Conservation (phyloP, 2,329 filamentous ascomycete genomes). For the Penicillium sp. region DNA sequence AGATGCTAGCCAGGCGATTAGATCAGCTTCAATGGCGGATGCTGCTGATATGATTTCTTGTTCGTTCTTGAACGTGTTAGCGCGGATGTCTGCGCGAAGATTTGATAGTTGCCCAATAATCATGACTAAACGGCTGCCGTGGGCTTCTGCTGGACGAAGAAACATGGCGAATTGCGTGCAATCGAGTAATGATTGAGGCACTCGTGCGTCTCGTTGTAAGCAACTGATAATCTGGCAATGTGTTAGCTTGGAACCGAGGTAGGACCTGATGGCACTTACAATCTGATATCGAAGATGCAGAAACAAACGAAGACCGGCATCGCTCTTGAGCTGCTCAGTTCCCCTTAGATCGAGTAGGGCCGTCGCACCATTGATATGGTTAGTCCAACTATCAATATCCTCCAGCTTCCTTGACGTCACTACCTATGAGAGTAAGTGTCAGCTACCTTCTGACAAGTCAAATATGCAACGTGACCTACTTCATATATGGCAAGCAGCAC, state of each 20-base stretch:
- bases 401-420: constrained; percentile 43
- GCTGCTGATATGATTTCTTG: constrained; percentile 32
- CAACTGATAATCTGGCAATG: constrained; percentile 35
- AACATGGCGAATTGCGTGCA: constrained; percentile 31
- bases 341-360: constrained; percentile 53
- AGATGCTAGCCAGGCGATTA: constrained; percentile 32
- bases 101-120: constrained; percentile 32
- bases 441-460: not conserved
- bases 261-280: constrained; percentile 37
- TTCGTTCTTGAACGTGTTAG: constrained; percentile 23
- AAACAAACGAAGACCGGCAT: constrained; percentile 51
- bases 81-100: constrained; percentile 34
- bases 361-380: constrained; percentile 58
- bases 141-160: constrained; percentile 28
- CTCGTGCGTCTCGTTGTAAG: constrained; percentile 30
- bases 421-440: constrained; percentile 24
- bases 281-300: constrained; percentile 57
- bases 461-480: constrained; percentile 39
- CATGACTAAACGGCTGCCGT: constrained; percentile 30
- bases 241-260: constrained; percentile 5
- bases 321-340: constrained; percentile 36
- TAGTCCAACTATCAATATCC: constrained; percentile 51
- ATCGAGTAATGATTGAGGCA: constrained; percentile 34
- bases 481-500: constrained; percentile 61
- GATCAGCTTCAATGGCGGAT: constrained; percentile 33